Evolutionary conservation across 2,329 filamentous ascomycete species (phyloP), one percentile per base, ranked within the genome.

Genomic region (Neofusicoccum kwambonambiense): DNA sequence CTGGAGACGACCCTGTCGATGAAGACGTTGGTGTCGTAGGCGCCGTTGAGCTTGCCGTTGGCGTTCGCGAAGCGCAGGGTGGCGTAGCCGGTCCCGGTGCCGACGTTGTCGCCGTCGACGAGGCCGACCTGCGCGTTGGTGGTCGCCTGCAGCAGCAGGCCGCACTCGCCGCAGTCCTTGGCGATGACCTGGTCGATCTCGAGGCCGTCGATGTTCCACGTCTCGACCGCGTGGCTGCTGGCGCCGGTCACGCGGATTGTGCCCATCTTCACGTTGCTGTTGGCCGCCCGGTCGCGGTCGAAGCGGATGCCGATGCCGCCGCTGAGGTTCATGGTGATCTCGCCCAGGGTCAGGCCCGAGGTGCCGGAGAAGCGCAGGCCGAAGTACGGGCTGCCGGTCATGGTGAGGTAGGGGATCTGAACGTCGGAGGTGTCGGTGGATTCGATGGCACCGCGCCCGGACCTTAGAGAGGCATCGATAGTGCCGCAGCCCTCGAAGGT

Each of bases 401-500:
- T 83, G 61, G 73, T 83, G 3, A 87, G 78, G 69, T 84, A 86
- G 0, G 84, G 84, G 56, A 87, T 87, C 47, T 79, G 74, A 15
- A 85, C 84, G 65, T 80, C 80, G 1, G 73, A 69, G 8, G 82
- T 81, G 68, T 81, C 75, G 2, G 81, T 76, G 0, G 80, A 80
- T 72, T 87, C 84, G 56, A 87, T 86, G 51, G 84, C 83, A 17
- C 85, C 85, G 19, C 78, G 80, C 1, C 81, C 83, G 41, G 70
- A 68, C 4, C 73, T 77, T 64, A 71, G 73, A 27, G 70, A 80
- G 0, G 77, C 78, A 64, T 86, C 77, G 72, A 87, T 84, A 50
- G 84, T 86, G 47, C 85, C 84, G 70, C 85, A 87, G 37, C 83
- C 84, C 68, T 87, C 85, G 54, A 87, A 86, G 47, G 77, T 86